Evolutionary conservation across 78 protist genomes (phyloP).

Genomic region (Blattamonas nauphoetae): DNA sequence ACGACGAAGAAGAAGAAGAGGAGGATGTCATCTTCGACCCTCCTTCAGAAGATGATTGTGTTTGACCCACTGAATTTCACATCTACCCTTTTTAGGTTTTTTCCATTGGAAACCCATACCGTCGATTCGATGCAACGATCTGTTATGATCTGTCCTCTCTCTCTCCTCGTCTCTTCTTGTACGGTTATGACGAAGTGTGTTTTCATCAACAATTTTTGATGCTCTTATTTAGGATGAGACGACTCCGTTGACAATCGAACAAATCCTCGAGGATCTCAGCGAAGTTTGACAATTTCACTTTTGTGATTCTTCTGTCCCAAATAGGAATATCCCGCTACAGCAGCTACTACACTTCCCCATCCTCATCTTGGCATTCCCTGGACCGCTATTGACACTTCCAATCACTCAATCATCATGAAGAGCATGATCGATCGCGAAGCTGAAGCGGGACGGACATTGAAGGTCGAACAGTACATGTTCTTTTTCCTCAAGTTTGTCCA

Average conservation of each 20-base stretch:
- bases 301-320: no score
- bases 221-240: neutral
- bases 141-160: conserved; percentile 84
- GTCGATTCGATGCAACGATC: conserved; percentile 73
- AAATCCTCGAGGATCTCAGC: conserved; percentile 78
- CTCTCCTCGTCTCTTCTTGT: conserved; percentile 76
- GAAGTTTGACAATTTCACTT: no score
- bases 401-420: conserved; percentile 81
- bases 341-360: conserved; percentile 86
- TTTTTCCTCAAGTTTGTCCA: conserved; percentile 81
- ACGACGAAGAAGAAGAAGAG: neutral
- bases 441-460: conserved; percentile 24
- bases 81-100: neutral
- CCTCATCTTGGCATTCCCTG: conserved; percentile 62
- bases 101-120: neutral
- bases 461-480: conserved; percentile 40
- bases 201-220: neutral
- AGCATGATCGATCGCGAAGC: conserved; percentile 54
- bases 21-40: neutral
- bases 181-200: conserved; percentile 70
- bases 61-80: neutral
- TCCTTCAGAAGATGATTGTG: neutral
- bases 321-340: conserved; percentile 84
- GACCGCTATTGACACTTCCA: conserved; percentile 69
- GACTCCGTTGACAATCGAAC: conserved; percentile 35